phyloP scores from a whole-genome alignment of 352 stramenopile genomes.

The Globisporangium viniferum region DNA sequence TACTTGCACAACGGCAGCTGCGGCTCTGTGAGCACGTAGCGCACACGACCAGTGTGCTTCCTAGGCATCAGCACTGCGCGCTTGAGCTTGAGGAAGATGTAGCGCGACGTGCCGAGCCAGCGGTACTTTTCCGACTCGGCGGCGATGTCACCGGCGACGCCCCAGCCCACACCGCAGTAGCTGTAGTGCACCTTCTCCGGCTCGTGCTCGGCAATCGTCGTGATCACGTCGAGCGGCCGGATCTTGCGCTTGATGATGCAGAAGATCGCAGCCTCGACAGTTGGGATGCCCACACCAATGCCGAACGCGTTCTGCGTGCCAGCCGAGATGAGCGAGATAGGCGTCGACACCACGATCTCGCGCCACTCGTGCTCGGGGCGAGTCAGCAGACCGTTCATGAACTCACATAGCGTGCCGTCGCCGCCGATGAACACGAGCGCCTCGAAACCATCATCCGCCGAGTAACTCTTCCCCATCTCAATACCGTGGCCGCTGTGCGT shows the following conservation, averaged over 20 bases:
- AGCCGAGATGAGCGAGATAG: slow-evolving; percentile 77
- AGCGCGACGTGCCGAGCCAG: slow-evolving; percentile 72
- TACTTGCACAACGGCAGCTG: slow-evolving; percentile 61
- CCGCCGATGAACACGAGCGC: slow-evolving; percentile 77
- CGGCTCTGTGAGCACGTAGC: slow-evolving; percentile 65
- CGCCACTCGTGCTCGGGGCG: slow-evolving; percentile 77
- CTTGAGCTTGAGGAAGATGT: slow-evolving; percentile 79
- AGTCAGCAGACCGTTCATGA: slow-evolving; percentile 77
- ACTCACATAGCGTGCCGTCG: slow-evolving; percentile 76
- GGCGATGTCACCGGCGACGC: slow-evolving; percentile 69
- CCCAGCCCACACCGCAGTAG: slow-evolving; percentile 81
- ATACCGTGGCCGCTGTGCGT: slow-evolving; percentile 67
- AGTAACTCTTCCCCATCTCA: slow-evolving; percentile 76
- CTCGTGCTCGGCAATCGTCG: slow-evolving; percentile 50
- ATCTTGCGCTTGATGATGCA: slow-evolving; percentile 87
- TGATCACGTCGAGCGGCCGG: slow-evolving; percentile 73
- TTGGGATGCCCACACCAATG: slow-evolving; percentile 65
- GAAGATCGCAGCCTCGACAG: slow-evolving; percentile 60
- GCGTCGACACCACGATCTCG: slow-evolving; percentile 75
- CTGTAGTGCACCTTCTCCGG: slow-evolving; percentile 73
- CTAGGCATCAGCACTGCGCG: slow-evolving; percentile 53
- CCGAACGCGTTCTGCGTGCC: slow-evolving; percentile 84
- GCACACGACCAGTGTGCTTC: slow-evolving; percentile 60
- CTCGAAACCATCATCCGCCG: slow-evolving; percentile 70
- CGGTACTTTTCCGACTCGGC: slow-evolving; percentile 77